These are phyloP conservation scores for Trichoderma gracile DNA, from an alignment of 2,329 filamentous ascomycete genomes.

Conservation along the genomic window DNA sequence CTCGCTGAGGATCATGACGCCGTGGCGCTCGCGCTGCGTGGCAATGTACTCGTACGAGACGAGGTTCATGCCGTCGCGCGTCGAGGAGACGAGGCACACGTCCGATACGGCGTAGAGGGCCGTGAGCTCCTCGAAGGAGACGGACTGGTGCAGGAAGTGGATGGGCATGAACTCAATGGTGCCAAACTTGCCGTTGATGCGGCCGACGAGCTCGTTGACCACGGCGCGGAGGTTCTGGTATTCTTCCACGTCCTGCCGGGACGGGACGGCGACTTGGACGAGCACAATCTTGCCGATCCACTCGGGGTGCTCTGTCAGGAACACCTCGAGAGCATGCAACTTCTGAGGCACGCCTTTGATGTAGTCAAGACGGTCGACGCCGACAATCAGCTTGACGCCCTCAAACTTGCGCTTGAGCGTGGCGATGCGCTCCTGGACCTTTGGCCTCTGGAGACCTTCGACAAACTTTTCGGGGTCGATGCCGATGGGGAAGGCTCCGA, in stretches of 20 bases:
- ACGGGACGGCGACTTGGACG: slow-evolving; percentile 93
- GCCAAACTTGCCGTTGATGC: slow-evolving; percentile 96
- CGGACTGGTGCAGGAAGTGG: slow-evolving; percentile 96
- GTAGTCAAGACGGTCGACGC: slow-evolving; percentile 95
- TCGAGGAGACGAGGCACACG: slow-evolving; percentile 88
- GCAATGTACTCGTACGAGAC: slow-evolving; percentile 99
- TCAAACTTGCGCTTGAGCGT: slow-evolving; percentile 87
- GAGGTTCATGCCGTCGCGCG: slow-evolving; percentile 98
- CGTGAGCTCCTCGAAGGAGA: slow-evolving; percentile 91
- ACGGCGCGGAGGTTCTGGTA: slow-evolving; percentile 95
- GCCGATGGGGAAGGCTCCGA: slow-evolving; percentile 95
- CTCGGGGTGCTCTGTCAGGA: slow-evolving; percentile 93
- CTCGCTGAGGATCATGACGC: slow-evolving; percentile 92
- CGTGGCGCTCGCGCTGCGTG: slow-evolving; percentile 84
- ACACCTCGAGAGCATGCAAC: slow-evolving; percentile 92
- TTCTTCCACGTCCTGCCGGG: slow-evolving; percentile 92
- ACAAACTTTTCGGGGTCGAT: slow-evolving; percentile 97
- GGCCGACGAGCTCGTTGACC: slow-evolving; percentile 93
- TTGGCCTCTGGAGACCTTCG: slow-evolving; percentile 80
- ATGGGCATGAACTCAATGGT: slow-evolving; percentile 99
- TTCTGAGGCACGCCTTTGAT: slow-evolving; percentile 99
- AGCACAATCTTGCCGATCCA: slow-evolving; percentile 98
- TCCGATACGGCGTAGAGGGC: slow-evolving; percentile 91
- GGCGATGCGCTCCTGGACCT: slow-evolving; percentile 84
- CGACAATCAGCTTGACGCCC: slow-evolving; percentile 93